These are phyloP conservation scores for Aspergillus taichungensis DNA, from an alignment of 495 filamentous ascomycete species.

Conservation along the genomic window DNA sequence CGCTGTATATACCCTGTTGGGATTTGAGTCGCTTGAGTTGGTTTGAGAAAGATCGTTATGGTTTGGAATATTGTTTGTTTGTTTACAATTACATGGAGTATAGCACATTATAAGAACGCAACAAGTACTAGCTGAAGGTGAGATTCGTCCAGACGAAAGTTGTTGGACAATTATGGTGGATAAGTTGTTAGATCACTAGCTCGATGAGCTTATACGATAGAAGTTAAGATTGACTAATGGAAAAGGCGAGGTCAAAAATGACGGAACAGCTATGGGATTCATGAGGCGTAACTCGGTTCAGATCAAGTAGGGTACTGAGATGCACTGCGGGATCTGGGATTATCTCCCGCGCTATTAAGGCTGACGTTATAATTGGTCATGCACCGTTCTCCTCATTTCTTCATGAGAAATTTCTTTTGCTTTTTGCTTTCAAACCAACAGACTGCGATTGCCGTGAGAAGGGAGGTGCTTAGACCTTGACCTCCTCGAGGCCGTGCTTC, in stretches of 20 bases:
- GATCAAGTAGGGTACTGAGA: conserved; percentile 27
- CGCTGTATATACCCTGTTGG: no score
- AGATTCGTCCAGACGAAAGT: no score
- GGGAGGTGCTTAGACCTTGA: conserved; percentile 72
- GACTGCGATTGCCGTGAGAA: conserved; percentile 3
- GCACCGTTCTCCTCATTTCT: background rate
- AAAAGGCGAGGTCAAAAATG: conserved; percentile 5
- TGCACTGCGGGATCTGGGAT: conserved; percentile 9
- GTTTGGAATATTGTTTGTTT: no score
- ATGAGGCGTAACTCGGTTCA: conserved; percentile 36
- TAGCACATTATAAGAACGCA: no score
- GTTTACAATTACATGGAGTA: no score
- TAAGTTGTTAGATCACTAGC: no score
- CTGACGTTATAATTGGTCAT: background rate
- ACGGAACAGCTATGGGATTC: conserved; percentile 32
- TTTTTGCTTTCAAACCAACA: no score
- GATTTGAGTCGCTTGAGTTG: no score
- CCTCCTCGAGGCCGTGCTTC: conserved; percentile 87
- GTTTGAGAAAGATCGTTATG: no score
- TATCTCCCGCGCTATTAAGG: background rate
- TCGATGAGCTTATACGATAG: no score
- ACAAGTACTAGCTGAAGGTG: no score
- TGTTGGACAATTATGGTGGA: no score
- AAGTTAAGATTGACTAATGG: background rate
- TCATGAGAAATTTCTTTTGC: conserved; percentile 23